Evolutionary conservation across 2,329 filamentous ascomycete species (phyloP), one percentile per base, ranked within the genome.

Genomic region (Fusarium luffae): DNA sequence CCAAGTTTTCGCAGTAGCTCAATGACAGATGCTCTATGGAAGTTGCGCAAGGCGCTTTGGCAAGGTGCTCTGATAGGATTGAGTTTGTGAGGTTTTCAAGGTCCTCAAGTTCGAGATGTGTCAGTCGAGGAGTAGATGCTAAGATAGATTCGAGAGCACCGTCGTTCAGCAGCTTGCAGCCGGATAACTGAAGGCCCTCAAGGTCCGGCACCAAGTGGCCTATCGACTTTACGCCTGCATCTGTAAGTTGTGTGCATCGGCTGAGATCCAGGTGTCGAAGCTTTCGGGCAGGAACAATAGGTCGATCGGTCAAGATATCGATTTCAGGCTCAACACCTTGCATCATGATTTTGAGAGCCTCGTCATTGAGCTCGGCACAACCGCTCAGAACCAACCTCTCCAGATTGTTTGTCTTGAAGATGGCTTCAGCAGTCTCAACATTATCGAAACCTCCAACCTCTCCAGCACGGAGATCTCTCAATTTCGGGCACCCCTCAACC

Each of bases 81-180:
- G 83, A 81, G 76, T 98, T 97, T 19, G 92, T 94, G 16, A 98
- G 82, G 28, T 90, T 85, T 7, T 89, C 85, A 14, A 98, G 84
- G 72, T 98, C 94, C 79, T 99, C 96, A 4, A 98, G 82, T 71
- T 98, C 96, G 43, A 99, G 85, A 76, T 97, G 93, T 0, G 93
- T 94, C 19, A 99, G 86, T 7, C 87, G 85, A 2, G 93, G 92
- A 1, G 92, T 88, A 0, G 93, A 93, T 7, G 89, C 89, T 4
- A 98, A 82, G 21, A 98, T 84, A 2, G 89, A 86, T 48, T 88
- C 87, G 23, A 99, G 83, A 0, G 91, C 90, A 1, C 85, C 85
- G 74, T 98, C 93, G 1, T 89, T 92, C 52, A 98, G 80, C 14
- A 86, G 82, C n/a, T 85, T 84, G 75, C 94, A 94, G 64, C 93